Evolutionary conservation across 768 basidiomycete genomes (phyloP), one percentile per base, ranked within the genome.

Genomic region (Lentinula guzmanii): DNA sequence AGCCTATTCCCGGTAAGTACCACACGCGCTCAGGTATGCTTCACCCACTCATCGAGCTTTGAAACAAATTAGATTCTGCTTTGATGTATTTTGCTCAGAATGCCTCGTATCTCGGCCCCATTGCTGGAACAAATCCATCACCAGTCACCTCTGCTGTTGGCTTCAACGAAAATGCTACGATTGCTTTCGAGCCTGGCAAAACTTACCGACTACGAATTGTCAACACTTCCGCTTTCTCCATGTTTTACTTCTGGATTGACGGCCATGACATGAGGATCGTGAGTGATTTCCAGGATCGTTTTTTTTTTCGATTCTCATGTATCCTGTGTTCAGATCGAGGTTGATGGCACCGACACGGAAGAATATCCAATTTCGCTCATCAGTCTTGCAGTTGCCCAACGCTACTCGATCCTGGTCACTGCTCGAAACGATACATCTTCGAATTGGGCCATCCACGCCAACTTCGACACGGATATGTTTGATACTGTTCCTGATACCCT

Each of bases 391-490:
- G 93, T 90, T 34, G 95, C 95, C 0, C 96, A 98, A 72, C 86
- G 96, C 18, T 97, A 96, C 73, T 95, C 95, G 0, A 78, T 99
- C 43, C 85, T 98, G 35, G 92, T 99, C 57, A 89, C 88, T 10
- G 95, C 96, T 9, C 85, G 89, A 52, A 95, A 95, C 72, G 91
- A 94, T 64, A 90, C 88, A 0, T 75, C 82, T 2, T 76, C 82
- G 21, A 97, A 99, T 77, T 98, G 87, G 87, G 85, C 84, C 55
- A 85, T 99, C 62, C 91, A 94, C 69, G 90, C 90, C 5, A 91
- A 95, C 77, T 92, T 98, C 84, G 92, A 95, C 70, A 82, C 82
- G 0, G 77, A 76, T 63, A 96, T 95, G 94, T 98, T 97, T 72
- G 96, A 98, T 71, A 77, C 65, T 13, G 70, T 95, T 13, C 93